Percentiles rank a stretch among this genome's conserved stretches.
Evolutionary conservation across 192 early-diverging fungal species (phyloP).

Genomic region (Geranomyces michiganensis): DNA sequence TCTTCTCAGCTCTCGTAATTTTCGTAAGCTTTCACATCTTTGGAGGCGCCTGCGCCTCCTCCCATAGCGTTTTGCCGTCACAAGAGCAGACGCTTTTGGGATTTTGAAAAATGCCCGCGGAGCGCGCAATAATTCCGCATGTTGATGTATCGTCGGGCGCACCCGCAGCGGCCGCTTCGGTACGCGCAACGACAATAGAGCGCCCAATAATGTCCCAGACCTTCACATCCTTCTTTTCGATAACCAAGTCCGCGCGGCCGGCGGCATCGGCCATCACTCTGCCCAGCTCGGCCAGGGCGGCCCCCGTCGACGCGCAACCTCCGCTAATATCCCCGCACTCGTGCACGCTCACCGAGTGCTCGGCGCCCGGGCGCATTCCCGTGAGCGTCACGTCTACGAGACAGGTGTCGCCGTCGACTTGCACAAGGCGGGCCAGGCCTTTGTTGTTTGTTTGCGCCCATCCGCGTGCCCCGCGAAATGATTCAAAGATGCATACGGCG

Average conservation of each 20-base stretch:
- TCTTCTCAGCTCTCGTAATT: too few relatives aligned
- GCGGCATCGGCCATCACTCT: slow-evolving; percentile 25
- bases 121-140: slow-evolving; percentile 85
- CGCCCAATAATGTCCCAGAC: slow-evolving; percentile 92
- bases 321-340: slow-evolving; percentile 78
- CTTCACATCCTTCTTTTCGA: slow-evolving; percentile 73
- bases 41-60: slow-evolving; percentile 55
- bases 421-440: slow-evolving; percentile 82
- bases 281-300: slow-evolving; percentile 50
- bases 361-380: slow-evolving; percentile 21
- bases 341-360: slow-evolving; percentile 64
- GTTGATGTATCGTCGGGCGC: slow-evolving; percentile 51
- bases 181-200: slow-evolving; percentile 64
- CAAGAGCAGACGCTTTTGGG: slow-evolving; percentile 86
- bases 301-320: slow-evolving; percentile 58
- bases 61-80: slow-evolving; percentile 85
- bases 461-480: slow-evolving; percentile 35
- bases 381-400: slow-evolving; percentile 82
- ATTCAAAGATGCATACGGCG: slow-evolving; percentile 89
- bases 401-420: slow-evolving; percentile 69
- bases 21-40: not conserved
- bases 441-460: slow-evolving; percentile 51
- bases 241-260: slow-evolving; percentile 46
- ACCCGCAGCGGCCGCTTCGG: slow-evolving; percentile 59
- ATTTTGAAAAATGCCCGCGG: slow-evolving; percentile 90